Percentiles rank a stretch among this genome's conserved stretches.
Evolutionary conservation across 2,329 filamentous ascomycete genomes (phyloP).

Genomic region (Acarospora socialis): DNA sequence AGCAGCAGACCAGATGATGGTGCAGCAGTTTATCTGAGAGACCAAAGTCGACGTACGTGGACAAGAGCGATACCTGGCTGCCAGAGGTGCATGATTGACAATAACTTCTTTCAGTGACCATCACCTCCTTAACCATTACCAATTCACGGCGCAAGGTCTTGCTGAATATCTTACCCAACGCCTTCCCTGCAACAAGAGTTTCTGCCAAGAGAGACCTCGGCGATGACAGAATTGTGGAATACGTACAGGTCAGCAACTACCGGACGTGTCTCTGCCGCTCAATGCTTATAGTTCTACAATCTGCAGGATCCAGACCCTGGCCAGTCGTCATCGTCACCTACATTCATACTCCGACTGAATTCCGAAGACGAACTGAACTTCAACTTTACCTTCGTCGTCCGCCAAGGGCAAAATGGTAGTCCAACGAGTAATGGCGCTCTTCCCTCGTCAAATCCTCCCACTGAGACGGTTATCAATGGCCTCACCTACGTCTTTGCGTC

Average conservation of each 20-base stretch:
- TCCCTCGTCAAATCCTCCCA: slow-evolving; percentile 33
- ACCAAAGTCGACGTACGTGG: slow-evolving; percentile 75
- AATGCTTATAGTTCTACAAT: slow-evolving; percentile 9
- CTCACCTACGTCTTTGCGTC: slow-evolving; percentile 88
- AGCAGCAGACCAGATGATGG: slow-evolving; percentile 79
- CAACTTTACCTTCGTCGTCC: slow-evolving; percentile 77
- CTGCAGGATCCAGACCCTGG: slow-evolving; percentile 63
- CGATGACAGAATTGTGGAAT: slow-evolving; percentile 71
- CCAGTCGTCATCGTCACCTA: slow-evolving; percentile 37
- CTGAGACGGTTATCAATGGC: slow-evolving; percentile 70
- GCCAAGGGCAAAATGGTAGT: slow-evolving; percentile 33
- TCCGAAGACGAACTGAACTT: slow-evolving; percentile 90
- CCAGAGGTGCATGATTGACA: slow-evolving; percentile 9
- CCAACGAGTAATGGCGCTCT: slow-evolving; percentile 34
- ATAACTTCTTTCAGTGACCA: slow-evolving; percentile 50
- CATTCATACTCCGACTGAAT: slow-evolving; percentile 71
- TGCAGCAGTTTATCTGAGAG: slow-evolving; percentile 66
- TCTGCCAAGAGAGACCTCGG: slow-evolving; percentile 55
- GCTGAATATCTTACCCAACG: slow-evolving; percentile 67
- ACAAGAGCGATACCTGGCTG: slow-evolving; percentile 13
- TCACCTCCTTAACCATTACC: slow-evolving; percentile 69
- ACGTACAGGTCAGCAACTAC: slow-evolving; percentile 56
- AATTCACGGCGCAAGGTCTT: slow-evolving; percentile 66
- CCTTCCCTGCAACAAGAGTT: slow-evolving; percentile 71
- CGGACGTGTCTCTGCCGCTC: no score